These are phyloP conservation scores for Pseudonitzschia delicatissima DNA, from an alignment of 108 stramenopile genomes.

Conservation along the genomic window DNA sequence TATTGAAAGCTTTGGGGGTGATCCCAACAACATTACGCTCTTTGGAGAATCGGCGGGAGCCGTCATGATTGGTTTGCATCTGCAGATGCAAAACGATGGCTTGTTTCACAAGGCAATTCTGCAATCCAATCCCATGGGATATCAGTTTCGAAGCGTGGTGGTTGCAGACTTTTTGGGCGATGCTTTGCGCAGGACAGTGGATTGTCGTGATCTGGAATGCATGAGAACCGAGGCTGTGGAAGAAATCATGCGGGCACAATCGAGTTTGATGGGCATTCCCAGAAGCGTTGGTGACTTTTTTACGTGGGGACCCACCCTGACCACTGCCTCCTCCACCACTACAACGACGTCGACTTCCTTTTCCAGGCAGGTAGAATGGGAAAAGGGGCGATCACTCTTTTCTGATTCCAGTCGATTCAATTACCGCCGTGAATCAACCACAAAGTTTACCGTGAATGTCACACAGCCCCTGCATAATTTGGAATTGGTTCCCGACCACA, in stretches of 20 bases:
- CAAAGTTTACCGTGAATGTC: slow-evolving; percentile 62
- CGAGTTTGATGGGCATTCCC: slow-evolving; percentile 66
- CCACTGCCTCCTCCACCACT: slow-evolving; percentile 1
- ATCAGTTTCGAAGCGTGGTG: slow-evolving; percentile 66
- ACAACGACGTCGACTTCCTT: background rate
- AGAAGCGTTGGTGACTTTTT: slow-evolving; percentile 59
- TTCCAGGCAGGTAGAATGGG: background rate
- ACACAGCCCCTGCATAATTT: slow-evolving; percentile 61
- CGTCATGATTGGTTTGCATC: slow-evolving; percentile 80
- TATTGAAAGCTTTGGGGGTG: slow-evolving; percentile 83
- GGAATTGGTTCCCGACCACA: slow-evolving; percentile 49
- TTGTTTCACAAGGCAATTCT: slow-evolving; percentile 65
- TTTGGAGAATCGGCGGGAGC: slow-evolving; percentile 86
- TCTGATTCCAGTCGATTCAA: slow-evolving; percentile 34
- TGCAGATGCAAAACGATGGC: slow-evolving; percentile 55
- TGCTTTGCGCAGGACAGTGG: slow-evolving; percentile 64
- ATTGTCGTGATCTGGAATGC: slow-evolving; percentile 76
- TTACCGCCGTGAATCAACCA: slow-evolving; percentile 9
- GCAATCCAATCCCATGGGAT: slow-evolving; percentile 77
- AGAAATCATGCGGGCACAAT: slow-evolving; percentile 76
- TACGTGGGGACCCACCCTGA: slow-evolving; percentile 72
- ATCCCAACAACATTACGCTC: slow-evolving; percentile 73
- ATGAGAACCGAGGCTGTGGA: slow-evolving; percentile 69
- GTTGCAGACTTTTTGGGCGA: slow-evolving; percentile 85
- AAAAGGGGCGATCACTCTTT: slow-evolving; percentile 14